phyloP scores from a whole-genome alignment of 2,329 filamentous ascomycete species.

The Colletotrichum filicis region DNA sequence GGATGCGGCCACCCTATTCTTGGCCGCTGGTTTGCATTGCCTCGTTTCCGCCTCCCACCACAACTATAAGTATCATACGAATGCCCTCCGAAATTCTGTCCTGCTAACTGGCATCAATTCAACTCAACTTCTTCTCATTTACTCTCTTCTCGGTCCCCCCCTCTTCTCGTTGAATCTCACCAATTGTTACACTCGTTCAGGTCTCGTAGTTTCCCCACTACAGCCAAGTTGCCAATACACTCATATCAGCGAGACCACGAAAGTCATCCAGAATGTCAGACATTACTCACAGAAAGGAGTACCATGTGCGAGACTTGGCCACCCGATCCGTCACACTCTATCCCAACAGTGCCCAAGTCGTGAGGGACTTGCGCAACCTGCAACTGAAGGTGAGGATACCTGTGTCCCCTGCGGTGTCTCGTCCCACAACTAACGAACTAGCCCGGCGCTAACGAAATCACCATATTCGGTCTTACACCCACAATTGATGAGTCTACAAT shows the following conservation, averaged over 20 bases:
- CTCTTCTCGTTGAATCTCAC: not conserved
- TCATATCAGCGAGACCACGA: not conserved
- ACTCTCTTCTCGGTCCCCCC: not conserved
- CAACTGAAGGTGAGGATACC: conserved; percentile 51
- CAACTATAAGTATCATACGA: not conserved
- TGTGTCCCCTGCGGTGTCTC: conserved; percentile 55
- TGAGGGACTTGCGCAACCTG: conserved; percentile 68
- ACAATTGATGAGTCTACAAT: conserved; percentile 68
- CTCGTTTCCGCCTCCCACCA: not conserved
- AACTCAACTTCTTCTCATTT: not conserved
- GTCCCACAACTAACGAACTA: conserved; percentile 57
- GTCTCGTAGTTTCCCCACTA: not conserved
- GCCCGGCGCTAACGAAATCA: conserved; percentile 68
- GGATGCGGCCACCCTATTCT: not conserved
- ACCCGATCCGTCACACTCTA: conserved; percentile 74
- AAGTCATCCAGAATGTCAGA: conserved; percentile 46
- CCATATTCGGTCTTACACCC: conserved; percentile 65
- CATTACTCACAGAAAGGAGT: conserved; percentile 55
- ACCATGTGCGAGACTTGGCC: conserved; percentile 64
- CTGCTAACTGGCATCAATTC: not conserved
- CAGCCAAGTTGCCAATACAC: not conserved
- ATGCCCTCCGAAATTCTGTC: not conserved
- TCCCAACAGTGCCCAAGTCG: conserved; percentile 68
- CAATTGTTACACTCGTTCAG: not conserved
- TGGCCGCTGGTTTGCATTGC: not conserved